These are phyloP conservation scores for Candida jianshihensis DNA, from an alignment of 805 yeast species.

Conservation along the genomic window DNA sequence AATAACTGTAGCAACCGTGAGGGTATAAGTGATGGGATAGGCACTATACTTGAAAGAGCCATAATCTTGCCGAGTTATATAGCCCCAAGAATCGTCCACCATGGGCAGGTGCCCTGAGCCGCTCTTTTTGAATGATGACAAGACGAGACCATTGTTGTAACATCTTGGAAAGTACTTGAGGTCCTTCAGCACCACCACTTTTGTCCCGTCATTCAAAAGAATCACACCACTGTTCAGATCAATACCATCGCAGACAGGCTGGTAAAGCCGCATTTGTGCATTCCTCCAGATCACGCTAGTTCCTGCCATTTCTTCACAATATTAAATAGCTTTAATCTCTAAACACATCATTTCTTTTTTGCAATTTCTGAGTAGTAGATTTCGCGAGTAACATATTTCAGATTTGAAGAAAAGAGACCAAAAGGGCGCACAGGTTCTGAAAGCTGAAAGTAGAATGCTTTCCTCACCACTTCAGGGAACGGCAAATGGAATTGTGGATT, in stretches of 20 bases:
- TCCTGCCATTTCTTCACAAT: slow-evolving; percentile 7
- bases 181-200: too few relatives aligned
- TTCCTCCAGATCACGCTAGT: slow-evolving; percentile 28
- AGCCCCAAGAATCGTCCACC: slow-evolving; percentile 42
- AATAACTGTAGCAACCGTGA: slow-evolving; percentile 59
- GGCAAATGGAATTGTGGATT: too few relatives aligned
- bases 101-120: slow-evolving; percentile 33
- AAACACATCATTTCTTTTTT: too few relatives aligned
- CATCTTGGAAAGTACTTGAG: slow-evolving; percentile 28
- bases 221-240: slow-evolving; percentile 28
- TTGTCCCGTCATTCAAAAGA: slow-evolving; percentile 14
- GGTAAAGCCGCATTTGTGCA: slow-evolving; percentile 17
- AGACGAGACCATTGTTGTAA: slow-evolving; percentile 26
- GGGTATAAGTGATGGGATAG: slow-evolving; percentile 54
- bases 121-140: slow-evolving; percentile 25
- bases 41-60: slow-evolving; percentile 49
- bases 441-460: too few relatives aligned
- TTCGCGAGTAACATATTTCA: too few relatives aligned
- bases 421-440: too few relatives aligned
- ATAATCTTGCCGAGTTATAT: slow-evolving; percentile 29
- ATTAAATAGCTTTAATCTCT: too few relatives aligned
- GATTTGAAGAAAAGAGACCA: too few relatives aligned
- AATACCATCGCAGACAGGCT: slow-evolving; percentile 26
- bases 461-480: too few relatives aligned
- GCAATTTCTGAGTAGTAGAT: too few relatives aligned